Evolutionary conservation across 1,139 yeast species (phyloP).

Genomic region (Candida tetrigidarum): DNA sequence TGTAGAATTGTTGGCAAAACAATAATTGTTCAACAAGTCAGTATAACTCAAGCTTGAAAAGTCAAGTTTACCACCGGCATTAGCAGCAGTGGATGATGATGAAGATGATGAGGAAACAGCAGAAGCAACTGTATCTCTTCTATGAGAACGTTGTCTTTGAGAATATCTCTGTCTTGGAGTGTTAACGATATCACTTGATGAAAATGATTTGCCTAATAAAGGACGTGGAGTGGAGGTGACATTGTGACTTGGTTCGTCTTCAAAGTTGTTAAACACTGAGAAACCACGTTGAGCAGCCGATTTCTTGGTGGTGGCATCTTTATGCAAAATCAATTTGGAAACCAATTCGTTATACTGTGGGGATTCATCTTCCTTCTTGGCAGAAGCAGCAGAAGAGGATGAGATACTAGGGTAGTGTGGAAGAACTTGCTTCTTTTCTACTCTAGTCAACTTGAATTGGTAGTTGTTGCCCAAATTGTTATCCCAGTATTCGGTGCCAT

Average conservation of each 20-base stretch:
- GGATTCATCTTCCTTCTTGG: conserved; percentile 10
- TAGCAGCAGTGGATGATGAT: not conserved
- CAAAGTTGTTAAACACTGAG: conserved; percentile 16
- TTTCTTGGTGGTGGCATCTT: conserved; percentile 6
- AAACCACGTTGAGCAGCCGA: conserved; percentile 9
- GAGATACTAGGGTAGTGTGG: conserved; percentile 4
- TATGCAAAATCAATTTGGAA: conserved; percentile 17
- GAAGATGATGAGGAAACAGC: not conserved
- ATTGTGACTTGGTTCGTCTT: conserved; percentile 10
- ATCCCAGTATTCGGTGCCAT: conserved; percentile 35
- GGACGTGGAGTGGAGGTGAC: conserved; percentile 21
- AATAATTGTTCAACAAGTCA: conserved; percentile 35
- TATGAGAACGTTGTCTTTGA: conserved; percentile 13
- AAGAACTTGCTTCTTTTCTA: conserved; percentile 3
- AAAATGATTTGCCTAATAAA: conserved; percentile 28
- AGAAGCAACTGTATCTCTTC: conserved; percentile 9
- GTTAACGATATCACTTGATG: conserved; percentile 26
- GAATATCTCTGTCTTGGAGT: conserved; percentile 15
- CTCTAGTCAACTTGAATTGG: conserved; percentile 24
- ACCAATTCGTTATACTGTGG: conserved; percentile 32
- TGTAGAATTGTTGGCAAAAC: conserved; percentile 32
- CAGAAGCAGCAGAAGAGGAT: not conserved
- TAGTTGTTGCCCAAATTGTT: conserved; percentile 37
- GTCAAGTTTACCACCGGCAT: conserved; percentile 6
- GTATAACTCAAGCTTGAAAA: conserved; percentile 29